These are phyloP conservation scores for Rhizopogon rudus DNA, from an alignment of 768 basidiomycete species.

Conservation along the genomic window DNA sequence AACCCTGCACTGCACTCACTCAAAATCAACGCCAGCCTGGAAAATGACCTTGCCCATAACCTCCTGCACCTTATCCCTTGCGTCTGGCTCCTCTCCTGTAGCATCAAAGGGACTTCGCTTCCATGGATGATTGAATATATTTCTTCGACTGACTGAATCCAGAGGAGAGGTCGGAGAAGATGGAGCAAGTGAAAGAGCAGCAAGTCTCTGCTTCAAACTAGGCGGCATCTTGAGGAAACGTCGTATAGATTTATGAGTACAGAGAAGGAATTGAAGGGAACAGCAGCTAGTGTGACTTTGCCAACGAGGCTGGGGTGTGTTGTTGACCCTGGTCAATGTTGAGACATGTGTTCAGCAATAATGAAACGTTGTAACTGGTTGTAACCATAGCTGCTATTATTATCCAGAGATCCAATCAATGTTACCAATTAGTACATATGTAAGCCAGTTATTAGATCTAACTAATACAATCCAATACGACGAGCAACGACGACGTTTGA, in stretches of 20 bases:
- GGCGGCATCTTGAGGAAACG: conserved; percentile 21
- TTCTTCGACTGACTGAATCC: conserved; percentile 27
- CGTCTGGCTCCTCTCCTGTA: conserved; percentile 21
- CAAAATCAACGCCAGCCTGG: conserved; percentile 87
- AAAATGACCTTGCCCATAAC: conserved; percentile 73
- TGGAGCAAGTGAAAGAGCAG: conserved; percentile 51
- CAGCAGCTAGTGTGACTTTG: neutral
- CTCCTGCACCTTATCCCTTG: conserved; percentile 48
- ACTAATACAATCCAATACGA: too few species aligned
- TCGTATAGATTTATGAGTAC: neutral
- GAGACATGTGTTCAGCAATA: neutral
- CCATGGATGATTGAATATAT: conserved; percentile 51
- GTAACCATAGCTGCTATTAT: neutral
- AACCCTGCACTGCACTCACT: conserved; percentile 44
- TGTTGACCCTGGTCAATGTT: neutral
- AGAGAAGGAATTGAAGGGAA: neutral
- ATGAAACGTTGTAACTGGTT: conserved; percentile 1
- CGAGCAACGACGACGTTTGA: too few species aligned
- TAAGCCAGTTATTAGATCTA: too few species aligned
- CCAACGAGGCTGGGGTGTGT: neutral
- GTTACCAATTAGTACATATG: too few species aligned
- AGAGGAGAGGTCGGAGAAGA: conserved; percentile 42
- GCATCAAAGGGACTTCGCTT: conserved; percentile 31
- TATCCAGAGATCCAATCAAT: too few species aligned
- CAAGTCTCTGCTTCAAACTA: conserved; percentile 62